A percentile compares a stretch with the other conserved stretches of the same genome.
phyloP scores from a whole-genome alignment of 2,329 filamentous ascomycete species.

The Alternaria sp. region DNA sequence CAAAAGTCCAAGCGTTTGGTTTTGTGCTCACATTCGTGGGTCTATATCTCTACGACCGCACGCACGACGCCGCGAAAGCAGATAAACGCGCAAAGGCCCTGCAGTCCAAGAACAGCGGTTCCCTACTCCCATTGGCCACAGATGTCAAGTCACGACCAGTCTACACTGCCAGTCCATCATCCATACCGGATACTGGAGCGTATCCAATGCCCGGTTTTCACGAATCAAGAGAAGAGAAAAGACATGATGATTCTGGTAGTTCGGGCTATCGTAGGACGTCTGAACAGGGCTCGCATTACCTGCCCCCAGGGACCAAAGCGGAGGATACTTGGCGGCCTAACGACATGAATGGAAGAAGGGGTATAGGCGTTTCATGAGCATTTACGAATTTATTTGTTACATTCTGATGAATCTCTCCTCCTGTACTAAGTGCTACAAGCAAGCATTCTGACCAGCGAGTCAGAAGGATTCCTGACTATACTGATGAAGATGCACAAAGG shows the following conservation, averaged over 20 bases:
- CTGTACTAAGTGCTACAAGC: background rate
- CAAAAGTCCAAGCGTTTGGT: conserved; percentile 79
- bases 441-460: background rate
- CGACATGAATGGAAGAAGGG: conserved; percentile 31
- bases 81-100: conserved; percentile 75
- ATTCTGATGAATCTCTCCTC: background rate
- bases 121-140: conserved; percentile 71
- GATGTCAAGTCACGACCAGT: conserved; percentile 33
- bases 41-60: conserved; percentile 94
- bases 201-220: conserved; percentile 37
- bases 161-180: conserved; percentile 53
- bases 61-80: conserved; percentile 84
- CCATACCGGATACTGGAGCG: conserved; percentile 45
- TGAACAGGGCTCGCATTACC: conserved; percentile 61
- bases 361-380: conserved; percentile 36
- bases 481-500: background rate
- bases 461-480: background rate
- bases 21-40: conserved; percentile 91
- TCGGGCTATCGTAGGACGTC: conserved; percentile 53
- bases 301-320: conserved; percentile 82
- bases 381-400: conserved; percentile 5
- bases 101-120: conserved; percentile 68
- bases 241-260: conserved; percentile 64
- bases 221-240: conserved; percentile 60
- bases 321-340: conserved; percentile 77